phyloP scores from a whole-genome alignment of 2,329 filamentous ascomycete species.

The Xylariaceae sp. region DNA sequence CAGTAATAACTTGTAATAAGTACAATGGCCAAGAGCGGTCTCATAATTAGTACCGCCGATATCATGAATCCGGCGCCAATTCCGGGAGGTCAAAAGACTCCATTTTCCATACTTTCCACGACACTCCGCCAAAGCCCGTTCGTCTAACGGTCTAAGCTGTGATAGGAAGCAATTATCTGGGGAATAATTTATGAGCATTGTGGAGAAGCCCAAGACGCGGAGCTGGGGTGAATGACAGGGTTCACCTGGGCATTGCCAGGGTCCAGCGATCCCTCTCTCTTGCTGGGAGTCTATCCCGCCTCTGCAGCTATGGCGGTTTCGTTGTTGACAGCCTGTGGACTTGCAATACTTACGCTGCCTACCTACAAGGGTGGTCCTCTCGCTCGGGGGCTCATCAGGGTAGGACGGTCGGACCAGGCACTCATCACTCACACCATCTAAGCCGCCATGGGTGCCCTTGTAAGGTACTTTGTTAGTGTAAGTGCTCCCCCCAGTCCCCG shows the following conservation, averaged over 20 bases:
- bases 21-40: slow-evolving; percentile 11
- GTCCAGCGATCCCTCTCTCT: slow-evolving; percentile 36
- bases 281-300: slow-evolving; percentile 29
- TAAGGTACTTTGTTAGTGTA: slow-evolving; percentile 11
- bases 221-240: slow-evolving; percentile 22
- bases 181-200: slow-evolving; percentile 25
- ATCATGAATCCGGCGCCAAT: slow-evolving; percentile 17
- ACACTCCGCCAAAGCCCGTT: slow-evolving; percentile 10
- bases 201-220: slow-evolving; percentile 21
- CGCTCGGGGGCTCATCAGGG: slow-evolving; percentile 7
- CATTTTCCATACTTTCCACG: slow-evolving; percentile 14
- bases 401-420: slow-evolving; percentile 11
- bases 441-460: slow-evolving; percentile 20
- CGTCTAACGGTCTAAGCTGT: slow-evolving; percentile 20
- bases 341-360: slow-evolving; percentile 13
- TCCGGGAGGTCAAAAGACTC: slow-evolving; percentile 20
- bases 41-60: slow-evolving; percentile 4
- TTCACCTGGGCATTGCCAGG: slow-evolving; percentile 27
- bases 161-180: slow-evolving; percentile 31
- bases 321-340: slow-evolving; percentile 15
- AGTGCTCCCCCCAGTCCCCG: slow-evolving; percentile 29
- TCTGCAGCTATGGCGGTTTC: slow-evolving; percentile 34
- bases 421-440: background rate
- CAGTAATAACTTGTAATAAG: background rate
- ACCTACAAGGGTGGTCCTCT: too few species aligned